Conservation (phyloP, 192 early-diverging fungal genomes). For the Coemansia sp. region DNA sequence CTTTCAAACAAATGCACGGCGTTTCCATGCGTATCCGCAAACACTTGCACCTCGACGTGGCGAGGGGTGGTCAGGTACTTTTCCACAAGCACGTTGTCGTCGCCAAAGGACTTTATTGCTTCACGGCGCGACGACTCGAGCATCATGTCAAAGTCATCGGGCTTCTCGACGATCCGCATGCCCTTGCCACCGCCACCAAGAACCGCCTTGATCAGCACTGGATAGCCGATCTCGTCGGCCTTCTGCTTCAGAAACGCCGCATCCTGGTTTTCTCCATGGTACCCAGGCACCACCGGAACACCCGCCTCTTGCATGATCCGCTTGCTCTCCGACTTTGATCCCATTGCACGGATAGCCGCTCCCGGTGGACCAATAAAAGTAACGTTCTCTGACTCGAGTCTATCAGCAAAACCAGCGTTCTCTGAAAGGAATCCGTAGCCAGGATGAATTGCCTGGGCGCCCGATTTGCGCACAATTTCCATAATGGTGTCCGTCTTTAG, state of each 20-base stretch:
- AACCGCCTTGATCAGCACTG: constrained; percentile 96
- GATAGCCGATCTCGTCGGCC: constrained; percentile 86
- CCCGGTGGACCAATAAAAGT: constrained; percentile 90
- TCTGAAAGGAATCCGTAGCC: constrained; percentile 98
- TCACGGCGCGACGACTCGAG: constrained; percentile 82
- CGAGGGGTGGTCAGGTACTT: constrained; percentile 86
- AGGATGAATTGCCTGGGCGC: constrained; percentile 92
- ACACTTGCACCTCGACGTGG: constrained; percentile 96
- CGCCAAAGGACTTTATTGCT: constrained; percentile 87
- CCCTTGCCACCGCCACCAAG: constrained; percentile 98
- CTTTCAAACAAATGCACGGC: constrained; percentile 93
- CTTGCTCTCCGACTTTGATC: constrained; percentile 92
- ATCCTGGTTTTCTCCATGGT: constrained; percentile 87
- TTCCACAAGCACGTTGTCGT: constrained; percentile 87
- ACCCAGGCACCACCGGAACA: constrained; percentile 92
- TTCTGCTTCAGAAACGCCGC: constrained; percentile 68
- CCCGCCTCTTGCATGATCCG: constrained; percentile 86
- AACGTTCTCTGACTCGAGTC: constrained; percentile 63
- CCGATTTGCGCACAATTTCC: constrained; percentile 68
- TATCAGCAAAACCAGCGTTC: constrained; percentile 85
- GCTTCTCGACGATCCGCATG: constrained; percentile 85
- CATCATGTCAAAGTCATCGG: constrained; percentile 81
- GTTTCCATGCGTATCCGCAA: constrained; percentile 87
- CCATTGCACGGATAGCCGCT: constrained; percentile 88
- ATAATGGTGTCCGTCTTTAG: constrained; percentile 79